Evolutionary conservation across 768 basidiomycete genomes (phyloP).

Genomic region (Xerocomellus intermedius): DNA sequence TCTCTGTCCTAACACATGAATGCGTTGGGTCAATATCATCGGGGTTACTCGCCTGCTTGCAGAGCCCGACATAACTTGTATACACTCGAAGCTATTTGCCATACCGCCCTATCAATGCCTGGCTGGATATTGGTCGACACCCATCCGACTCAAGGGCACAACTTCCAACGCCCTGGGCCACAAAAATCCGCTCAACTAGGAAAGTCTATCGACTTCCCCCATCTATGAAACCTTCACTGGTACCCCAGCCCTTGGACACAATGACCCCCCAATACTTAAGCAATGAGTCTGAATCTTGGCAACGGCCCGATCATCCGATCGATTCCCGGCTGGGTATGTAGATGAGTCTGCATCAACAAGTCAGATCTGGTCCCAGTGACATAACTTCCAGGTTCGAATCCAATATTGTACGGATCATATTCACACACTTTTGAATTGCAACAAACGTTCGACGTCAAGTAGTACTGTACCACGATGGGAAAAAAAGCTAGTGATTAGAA

Average conservation of each 20-base stretch:
- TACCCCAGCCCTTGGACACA: no score
- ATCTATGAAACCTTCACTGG: no score
- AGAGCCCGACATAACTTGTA: not conserved
- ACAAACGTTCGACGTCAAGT: not conserved
- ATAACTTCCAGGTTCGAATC: not conserved
- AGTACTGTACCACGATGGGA: not conserved
- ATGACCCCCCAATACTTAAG: no score
- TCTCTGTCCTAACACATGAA: not conserved
- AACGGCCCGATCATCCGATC: no score
- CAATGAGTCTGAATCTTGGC: no score
- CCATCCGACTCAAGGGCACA: constrained; percentile 6
- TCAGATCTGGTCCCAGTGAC: no score
- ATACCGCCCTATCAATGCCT: constrained; percentile 5
- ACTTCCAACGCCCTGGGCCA: constrained; percentile 5
- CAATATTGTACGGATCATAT: not conserved
- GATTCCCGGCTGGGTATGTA: no score
- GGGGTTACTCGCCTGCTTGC: not conserved
- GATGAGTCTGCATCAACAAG: no score
- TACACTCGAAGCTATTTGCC: no score
- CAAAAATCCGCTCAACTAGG: no score
- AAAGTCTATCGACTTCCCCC: no score
- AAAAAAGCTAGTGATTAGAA: not conserved
- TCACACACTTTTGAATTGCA: not conserved
- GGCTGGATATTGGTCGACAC: constrained; percentile 7
- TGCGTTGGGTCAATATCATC: not conserved